phyloP scores from a whole-genome alignment of 805 yeast species.

The Candida namnaoensis region DNA sequence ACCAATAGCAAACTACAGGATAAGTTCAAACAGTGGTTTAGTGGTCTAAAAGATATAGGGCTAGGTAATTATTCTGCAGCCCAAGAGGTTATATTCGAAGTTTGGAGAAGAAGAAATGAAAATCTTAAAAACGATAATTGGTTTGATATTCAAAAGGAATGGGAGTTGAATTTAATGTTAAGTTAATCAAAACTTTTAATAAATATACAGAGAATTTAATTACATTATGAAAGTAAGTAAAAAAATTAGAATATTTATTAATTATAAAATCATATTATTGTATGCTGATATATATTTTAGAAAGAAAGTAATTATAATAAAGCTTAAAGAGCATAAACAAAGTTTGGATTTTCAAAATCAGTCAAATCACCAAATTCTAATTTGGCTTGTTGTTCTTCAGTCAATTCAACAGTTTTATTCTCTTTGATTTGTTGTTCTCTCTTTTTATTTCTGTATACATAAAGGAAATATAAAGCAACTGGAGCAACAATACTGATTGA shows the following conservation, averaged over 20 bases:
- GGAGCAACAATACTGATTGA: conserved; percentile 14
- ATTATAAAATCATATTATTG: too few relatives aligned
- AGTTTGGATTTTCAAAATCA: conserved; percentile 30
- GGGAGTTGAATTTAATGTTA: conserved; percentile 58
- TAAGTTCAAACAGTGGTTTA: conserved; percentile 53
- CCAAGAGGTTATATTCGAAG: conserved; percentile 53
- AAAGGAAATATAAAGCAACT: neutral
- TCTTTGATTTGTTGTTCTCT: conserved; percentile 4
- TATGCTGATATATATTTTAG: too few relatives aligned
- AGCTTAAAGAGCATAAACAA: conserved; percentile 22
- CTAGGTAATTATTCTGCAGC: conserved; percentile 59
- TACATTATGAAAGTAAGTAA: too few relatives aligned
- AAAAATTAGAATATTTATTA: too few relatives aligned
- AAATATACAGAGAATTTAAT: too few relatives aligned
- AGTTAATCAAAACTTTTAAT: too few relatives aligned
- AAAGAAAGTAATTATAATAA: too few relatives aligned
- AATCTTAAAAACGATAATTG: conserved; percentile 42
- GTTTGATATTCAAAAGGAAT: conserved; percentile 50
- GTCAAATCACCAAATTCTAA: conserved; percentile 32
- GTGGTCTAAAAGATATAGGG: conserved; percentile 22
- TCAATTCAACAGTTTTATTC: conserved; percentile 25
- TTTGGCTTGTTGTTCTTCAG: conserved; percentile 15
- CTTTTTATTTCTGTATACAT: neutral
- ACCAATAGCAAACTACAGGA: conserved; percentile 38
- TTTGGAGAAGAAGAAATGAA: conserved; percentile 48